These are phyloP conservation scores for Fusarium cicatricum DNA, from an alignment of 2,329 filamentous ascomycete genomes.

Conservation along the genomic window DNA sequence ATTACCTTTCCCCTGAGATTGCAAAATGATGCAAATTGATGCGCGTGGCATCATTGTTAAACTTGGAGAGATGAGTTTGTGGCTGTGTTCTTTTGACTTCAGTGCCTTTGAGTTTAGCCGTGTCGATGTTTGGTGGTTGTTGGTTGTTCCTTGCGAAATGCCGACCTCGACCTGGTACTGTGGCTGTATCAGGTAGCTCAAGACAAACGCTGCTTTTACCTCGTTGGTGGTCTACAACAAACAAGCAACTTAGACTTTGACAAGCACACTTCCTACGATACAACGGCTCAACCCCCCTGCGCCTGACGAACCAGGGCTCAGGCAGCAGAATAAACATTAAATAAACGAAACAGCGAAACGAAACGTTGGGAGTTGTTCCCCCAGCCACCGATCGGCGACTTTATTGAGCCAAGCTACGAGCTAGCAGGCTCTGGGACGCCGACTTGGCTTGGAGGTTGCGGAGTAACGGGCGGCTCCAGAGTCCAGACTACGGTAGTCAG, in stretches of 20 bases:
- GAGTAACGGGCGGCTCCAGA: slow-evolving; percentile 13
- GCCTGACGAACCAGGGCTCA: slow-evolving; percentile 13
- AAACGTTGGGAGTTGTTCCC: slow-evolving; percentile 37
- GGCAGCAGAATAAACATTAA: slow-evolving; percentile 30
- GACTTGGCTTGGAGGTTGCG: slow-evolving; percentile 18
- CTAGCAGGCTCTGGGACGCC: slow-evolving; percentile 23
- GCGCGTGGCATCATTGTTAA: slow-evolving; percentile 27
- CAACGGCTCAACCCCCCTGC: slow-evolving; percentile 6
- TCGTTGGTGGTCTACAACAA: too few species aligned
- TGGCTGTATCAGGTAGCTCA: slow-evolving; percentile 5
- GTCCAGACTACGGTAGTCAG: slow-evolving; percentile 13
- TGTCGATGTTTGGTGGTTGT: slow-evolving; percentile 3
- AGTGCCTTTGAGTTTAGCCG: slow-evolving; percentile 15
- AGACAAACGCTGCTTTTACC: background rate
- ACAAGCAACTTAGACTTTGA: slow-evolving; percentile 6
- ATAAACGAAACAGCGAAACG: slow-evolving; percentile 41
- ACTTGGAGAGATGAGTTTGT: slow-evolving; percentile 29
- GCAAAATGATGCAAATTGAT: slow-evolving; percentile 35
- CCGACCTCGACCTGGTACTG: background rate
- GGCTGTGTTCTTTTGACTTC: slow-evolving; percentile 1
- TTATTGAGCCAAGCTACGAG: slow-evolving; percentile 31
- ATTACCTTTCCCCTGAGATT: slow-evolving; percentile 20
- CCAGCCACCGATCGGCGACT: slow-evolving; percentile 34
- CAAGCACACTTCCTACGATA: background rate
- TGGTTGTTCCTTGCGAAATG: slow-evolving; percentile 14